Percentiles rank a stretch among this genome's conserved stretches.
Conservation (phyloP, 2,329 filamentous ascomycete species). For the Sclerotinia borealis region DNA sequence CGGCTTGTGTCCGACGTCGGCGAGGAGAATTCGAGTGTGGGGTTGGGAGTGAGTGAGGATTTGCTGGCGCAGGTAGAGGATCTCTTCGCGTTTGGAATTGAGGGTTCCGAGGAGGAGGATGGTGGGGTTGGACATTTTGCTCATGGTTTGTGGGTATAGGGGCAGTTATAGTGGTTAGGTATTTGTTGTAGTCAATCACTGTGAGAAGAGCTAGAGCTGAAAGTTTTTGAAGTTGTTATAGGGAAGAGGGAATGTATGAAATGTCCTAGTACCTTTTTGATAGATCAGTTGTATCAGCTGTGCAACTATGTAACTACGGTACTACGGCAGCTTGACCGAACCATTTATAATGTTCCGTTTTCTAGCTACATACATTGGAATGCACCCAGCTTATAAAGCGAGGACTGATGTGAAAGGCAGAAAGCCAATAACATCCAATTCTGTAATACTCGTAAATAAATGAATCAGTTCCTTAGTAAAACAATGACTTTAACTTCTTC, state of each 20-base stretch:
- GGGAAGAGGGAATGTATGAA: neutral
- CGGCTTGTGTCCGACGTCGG: slow-evolving; percentile 49
- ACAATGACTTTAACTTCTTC: neutral
- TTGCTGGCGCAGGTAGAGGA: slow-evolving; percentile 46
- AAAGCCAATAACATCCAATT: neutral
- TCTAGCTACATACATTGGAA: too few species aligned
- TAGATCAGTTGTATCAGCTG: too few species aligned
- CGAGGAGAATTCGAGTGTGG: slow-evolving; percentile 38
- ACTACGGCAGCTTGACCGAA: too few species aligned
- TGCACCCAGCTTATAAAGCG: too few species aligned
- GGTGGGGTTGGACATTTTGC: slow-evolving; percentile 31
- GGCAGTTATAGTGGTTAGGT: neutral
- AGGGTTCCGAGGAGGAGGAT: slow-evolving; percentile 54
- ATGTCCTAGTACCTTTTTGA: neutral
- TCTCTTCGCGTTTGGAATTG: slow-evolving; percentile 57
- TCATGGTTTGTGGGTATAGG: neutral
- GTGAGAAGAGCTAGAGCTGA: neutral
- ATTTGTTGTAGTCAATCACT: neutral
- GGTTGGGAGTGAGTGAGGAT: slow-evolving; percentile 30
- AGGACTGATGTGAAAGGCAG: too few species aligned
- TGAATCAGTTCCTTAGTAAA: neutral
- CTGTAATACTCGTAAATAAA: neutral
- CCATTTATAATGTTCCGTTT: too few species aligned
- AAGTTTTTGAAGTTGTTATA: neutral
- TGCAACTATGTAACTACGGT: too few species aligned